Conservation (phyloP, 352 stramenopile species). For the Globisporangium middletonii region DNA sequence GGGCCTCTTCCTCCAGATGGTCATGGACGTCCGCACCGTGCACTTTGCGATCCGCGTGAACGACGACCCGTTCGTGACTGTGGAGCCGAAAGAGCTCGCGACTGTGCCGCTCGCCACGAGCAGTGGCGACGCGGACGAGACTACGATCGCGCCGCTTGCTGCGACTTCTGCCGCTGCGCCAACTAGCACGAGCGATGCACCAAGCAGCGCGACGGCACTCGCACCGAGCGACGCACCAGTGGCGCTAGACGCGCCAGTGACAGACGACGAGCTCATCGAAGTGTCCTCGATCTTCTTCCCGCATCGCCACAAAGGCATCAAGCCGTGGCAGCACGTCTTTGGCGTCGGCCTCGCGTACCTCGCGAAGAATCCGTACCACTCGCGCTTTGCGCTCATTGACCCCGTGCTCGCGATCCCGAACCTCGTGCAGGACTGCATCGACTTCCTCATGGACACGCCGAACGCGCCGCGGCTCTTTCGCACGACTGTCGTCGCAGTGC, state of each 20-base stretch:
- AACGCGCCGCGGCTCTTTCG: constrained; percentile 73
- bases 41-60: constrained; percentile 69
- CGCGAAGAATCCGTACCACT: constrained; percentile 76
- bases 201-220: constrained; percentile 1
- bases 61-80: constrained; percentile 38
- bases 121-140: constrained; percentile 1
- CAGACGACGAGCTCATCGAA: constrained; percentile 35
- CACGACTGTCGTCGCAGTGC: constrained; percentile 67
- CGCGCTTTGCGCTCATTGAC: constrained; percentile 72
- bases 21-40: constrained; percentile 63
- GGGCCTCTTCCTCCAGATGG: constrained; percentile 67
- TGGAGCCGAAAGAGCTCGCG: constrained; percentile 9
- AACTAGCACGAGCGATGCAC: constrained; percentile 10
- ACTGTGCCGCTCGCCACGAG: constrained; percentile 3
- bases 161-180: constrained; percentile 6
- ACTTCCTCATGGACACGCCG: constrained; percentile 52
- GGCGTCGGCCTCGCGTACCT: constrained; percentile 68
- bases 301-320: constrained; percentile 69
- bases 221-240: neutral
- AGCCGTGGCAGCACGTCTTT: constrained; percentile 83
- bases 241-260: constrained; percentile 1
- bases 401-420: constrained; percentile 67
- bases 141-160: neutral
- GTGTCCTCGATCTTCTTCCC: constrained; percentile 52
- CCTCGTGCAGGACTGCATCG: constrained; percentile 71